Base-by-base conservation (phyloP, 179 eudicot genomes). In the Beta lomatogona region DNA sequence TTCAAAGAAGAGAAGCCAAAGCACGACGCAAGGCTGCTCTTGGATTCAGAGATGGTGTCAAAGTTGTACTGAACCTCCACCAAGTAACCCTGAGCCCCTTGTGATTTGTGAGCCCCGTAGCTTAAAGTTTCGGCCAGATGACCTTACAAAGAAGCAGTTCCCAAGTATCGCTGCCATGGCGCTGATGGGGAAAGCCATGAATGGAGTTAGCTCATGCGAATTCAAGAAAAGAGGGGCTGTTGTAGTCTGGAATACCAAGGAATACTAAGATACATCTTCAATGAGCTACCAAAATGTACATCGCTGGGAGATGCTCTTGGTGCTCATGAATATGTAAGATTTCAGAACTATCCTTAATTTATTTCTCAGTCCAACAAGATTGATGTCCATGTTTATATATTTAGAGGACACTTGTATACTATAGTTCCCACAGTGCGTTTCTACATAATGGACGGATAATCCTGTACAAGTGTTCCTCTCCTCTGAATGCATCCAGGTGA, bases 161-260 rank as follows among this genome's bases (percentile, higher is more conserved):
- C 97, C 97, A 0, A 93, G 98, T 82, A 87, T 90, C 86, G 98
- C 89, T 77, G 95, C 97, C 12, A 90, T 93, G 89, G 98, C 95
- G 9, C 75, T 94, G 63, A 88, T 93, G 94, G 94, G 98, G 59
- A 92, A 91, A 86, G 89, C 93, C 44, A 86, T 93, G 88, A 87
- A 68, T 66, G 89, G 90, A 31, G 82, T 87, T 75, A 86, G 77
- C 53, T 82, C 90, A 22, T 90, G 94, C 63, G 89, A 93, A 80
- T 78, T 90, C 73, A 85, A 82, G 21, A 90, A 86, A 52, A 88
- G 81, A 80, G 98, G 97, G 55, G 82, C 97, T 18, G 83, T 92
- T 54, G 83, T 89, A 7, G 85, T 91, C 77, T 93, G 98, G 98
- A 93, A 86, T 75, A 85, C 92, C 69, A 82, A 86, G 73, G 77